Evolutionary conservation across 2,329 filamentous ascomycete genomes (phyloP).

Genomic region (Trichophyton equinum): DNA sequence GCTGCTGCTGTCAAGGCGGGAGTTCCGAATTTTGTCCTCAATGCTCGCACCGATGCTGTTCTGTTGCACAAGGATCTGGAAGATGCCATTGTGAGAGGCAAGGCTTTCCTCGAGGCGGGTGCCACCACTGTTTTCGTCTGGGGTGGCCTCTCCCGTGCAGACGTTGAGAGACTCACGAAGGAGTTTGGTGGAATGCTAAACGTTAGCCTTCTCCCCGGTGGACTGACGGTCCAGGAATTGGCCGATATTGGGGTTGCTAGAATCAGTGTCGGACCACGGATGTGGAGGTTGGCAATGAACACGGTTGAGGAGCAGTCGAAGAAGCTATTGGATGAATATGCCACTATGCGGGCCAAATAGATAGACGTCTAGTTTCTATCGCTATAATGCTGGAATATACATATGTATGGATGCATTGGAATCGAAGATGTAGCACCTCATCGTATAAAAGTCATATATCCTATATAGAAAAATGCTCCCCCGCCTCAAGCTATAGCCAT

Average conservation of each 20-base stretch:
- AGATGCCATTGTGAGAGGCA: conserved; percentile 43
- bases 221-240: conserved; percentile 35
- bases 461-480: too few relatives aligned
- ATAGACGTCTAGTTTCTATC: background rate
- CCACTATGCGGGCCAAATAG: conserved; percentile 10
- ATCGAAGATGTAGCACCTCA: too few relatives aligned
- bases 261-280: conserved; percentile 42
- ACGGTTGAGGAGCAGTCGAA: conserved; percentile 12
- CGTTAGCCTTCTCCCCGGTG: conserved; percentile 34
- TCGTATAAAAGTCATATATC: too few relatives aligned
- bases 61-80: conserved; percentile 32
- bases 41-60: conserved; percentile 45
- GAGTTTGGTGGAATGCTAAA: conserved; percentile 41
- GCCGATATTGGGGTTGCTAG: conserved; percentile 41
- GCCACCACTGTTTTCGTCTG: conserved; percentile 50
- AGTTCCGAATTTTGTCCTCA: conserved; percentile 45
- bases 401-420: too few relatives aligned
- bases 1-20: conserved; percentile 29
- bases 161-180: conserved; percentile 37
- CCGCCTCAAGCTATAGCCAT: too few relatives aligned
- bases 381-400: too few relatives aligned
- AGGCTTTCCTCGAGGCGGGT: conserved; percentile 45
- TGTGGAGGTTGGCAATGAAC: conserved; percentile 32
- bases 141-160: conserved; percentile 40
- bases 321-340: conserved; percentile 12